These are phyloP conservation scores for Clarkia xantiana DNA, from an alignment of 345 rosid genomes.

Conservation along the genomic window DNA sequence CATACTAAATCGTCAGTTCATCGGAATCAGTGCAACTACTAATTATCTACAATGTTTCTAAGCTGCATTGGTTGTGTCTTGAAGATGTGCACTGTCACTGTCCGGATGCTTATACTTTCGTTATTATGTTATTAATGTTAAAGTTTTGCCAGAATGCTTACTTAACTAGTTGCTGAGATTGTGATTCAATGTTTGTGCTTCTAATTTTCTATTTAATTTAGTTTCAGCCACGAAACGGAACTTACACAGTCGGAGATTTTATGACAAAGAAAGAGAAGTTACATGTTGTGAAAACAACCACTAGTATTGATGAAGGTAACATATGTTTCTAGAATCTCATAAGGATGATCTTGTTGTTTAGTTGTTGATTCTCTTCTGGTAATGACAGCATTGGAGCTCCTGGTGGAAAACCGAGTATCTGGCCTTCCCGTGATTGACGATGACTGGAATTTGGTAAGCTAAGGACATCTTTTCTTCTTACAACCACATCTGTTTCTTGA, in stretches of 20 bases:
- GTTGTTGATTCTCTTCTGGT: background rate
- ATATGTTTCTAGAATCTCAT: constrained; percentile 1
- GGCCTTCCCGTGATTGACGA: constrained; percentile 90
- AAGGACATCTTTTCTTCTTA: background rate
- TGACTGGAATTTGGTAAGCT: constrained; percentile 68
- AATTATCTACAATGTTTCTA: too few species aligned
- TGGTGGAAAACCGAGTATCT: constrained; percentile 74
- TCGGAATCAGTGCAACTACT: too few species aligned
- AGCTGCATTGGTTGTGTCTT: too few species aligned
- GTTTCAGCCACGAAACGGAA: constrained; percentile 42
- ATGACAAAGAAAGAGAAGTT: constrained; percentile 64
- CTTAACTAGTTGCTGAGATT: too few species aligned
- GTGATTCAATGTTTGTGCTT: background rate
- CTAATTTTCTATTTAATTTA: background rate
- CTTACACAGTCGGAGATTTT: constrained; percentile 73
- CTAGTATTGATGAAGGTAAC: constrained; percentile 79
- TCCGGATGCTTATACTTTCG: too few species aligned
- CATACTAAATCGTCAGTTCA: too few species aligned
- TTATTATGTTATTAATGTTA: too few species aligned
- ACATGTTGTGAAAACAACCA: constrained; percentile 57
- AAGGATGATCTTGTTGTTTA: background rate
- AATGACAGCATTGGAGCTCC: constrained; percentile 53
- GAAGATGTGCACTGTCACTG: too few species aligned
- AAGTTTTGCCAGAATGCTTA: too few species aligned
- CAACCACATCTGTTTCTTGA: background rate